Evolutionary conservation across 208 protist genomes (phyloP).

Genomic region (Trypanosoma cruzi): DNA sequence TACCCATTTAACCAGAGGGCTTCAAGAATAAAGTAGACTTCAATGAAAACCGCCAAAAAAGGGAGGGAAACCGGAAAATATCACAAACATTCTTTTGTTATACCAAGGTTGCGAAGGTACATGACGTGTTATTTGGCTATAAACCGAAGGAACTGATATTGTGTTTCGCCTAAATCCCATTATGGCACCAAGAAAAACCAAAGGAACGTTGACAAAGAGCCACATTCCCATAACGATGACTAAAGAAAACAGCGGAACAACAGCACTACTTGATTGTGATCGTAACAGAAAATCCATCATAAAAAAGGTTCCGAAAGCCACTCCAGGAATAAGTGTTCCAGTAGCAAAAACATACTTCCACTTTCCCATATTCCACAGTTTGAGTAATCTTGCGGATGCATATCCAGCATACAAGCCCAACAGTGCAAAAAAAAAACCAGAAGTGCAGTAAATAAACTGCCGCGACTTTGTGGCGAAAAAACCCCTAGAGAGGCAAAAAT

Average conservation of each 20-base stretch:
- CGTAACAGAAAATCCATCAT: slow-evolving; percentile 42
- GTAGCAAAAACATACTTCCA: slow-evolving; percentile 81
- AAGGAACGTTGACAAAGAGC: slow-evolving; percentile 93
- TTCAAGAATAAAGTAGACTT: slow-evolving; percentile 97
- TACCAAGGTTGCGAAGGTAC: slow-evolving; percentile 84
- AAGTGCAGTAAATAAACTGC: slow-evolving; percentile 82
- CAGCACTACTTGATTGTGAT: slow-evolving; percentile 30
- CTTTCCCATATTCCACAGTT: slow-evolving; percentile 46
- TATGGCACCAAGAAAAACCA: slow-evolving; percentile 92
- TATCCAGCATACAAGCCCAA: slow-evolving; percentile 81
- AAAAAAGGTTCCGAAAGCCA: slow-evolving; percentile 39
- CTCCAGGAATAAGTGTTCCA: slow-evolving; percentile 36
- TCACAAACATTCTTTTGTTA: slow-evolving; percentile 49
- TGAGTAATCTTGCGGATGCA: slow-evolving; percentile 68
- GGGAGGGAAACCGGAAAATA: slow-evolving; percentile 89
- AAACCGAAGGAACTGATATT: slow-evolving; percentile 68
- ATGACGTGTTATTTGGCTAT: slow-evolving; percentile 96
- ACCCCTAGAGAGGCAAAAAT: slow-evolving; percentile 71
- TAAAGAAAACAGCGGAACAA: slow-evolving; percentile 55
- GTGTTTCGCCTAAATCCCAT: slow-evolving; percentile 85
- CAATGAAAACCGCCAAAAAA: slow-evolving; percentile 97
- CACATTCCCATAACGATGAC: slow-evolving; percentile 64
- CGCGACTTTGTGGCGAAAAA: slow-evolving; percentile 91
- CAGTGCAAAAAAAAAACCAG: slow-evolving; percentile 41
- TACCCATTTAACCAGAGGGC: slow-evolving; percentile 90